phyloP scores from a whole-genome alignment of 768 basidiomycete genomes.

The Phaeolepiota aurea region DNA sequence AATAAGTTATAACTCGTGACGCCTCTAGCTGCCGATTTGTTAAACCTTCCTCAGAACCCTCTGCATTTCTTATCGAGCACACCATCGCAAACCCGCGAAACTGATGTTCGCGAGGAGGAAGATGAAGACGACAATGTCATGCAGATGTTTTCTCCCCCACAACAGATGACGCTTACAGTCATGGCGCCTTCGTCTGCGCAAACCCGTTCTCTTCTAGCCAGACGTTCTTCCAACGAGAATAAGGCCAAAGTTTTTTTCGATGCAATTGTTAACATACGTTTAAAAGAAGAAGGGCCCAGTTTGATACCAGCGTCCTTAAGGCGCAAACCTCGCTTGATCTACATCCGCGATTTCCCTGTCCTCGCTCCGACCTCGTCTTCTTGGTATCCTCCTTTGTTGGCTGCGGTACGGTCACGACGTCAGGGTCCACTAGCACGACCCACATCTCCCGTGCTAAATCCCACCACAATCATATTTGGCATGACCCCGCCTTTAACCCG shows the following conservation, averaged over 20 bases:
- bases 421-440: conserved; percentile 53
- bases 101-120: conserved; percentile 35
- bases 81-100: conserved; percentile 11
- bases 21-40: conserved; percentile 55
- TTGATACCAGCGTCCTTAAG: conserved; percentile 20
- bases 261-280: conserved; percentile 59
- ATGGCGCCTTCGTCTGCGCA: conserved; percentile 26
- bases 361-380: conserved; percentile 61
- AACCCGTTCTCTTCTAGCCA: conserved; percentile 30
- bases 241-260: conserved; percentile 70
- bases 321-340: conserved; percentile 62
- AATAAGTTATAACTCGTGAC: conserved; percentile 1
- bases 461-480: conserved; percentile 84
- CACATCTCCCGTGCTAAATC: conserved; percentile 52
- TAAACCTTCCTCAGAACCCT: conserved; percentile 68
- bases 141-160: conserved; percentile 20
- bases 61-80: conserved; percentile 50
- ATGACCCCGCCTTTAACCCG: conserved; percentile 69
- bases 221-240: conserved; percentile 40
- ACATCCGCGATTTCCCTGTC: conserved; percentile 75
- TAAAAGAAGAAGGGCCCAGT: conserved; percentile 16
- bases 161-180: conserved; percentile 34
- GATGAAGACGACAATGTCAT: conserved; percentile 26
- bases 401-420: conserved; percentile 71
- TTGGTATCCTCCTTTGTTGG: conserved; percentile 79